Base-by-base conservation (phyloP, 352 stramenopile genomes). In the Phytopythium litorale region DNA sequence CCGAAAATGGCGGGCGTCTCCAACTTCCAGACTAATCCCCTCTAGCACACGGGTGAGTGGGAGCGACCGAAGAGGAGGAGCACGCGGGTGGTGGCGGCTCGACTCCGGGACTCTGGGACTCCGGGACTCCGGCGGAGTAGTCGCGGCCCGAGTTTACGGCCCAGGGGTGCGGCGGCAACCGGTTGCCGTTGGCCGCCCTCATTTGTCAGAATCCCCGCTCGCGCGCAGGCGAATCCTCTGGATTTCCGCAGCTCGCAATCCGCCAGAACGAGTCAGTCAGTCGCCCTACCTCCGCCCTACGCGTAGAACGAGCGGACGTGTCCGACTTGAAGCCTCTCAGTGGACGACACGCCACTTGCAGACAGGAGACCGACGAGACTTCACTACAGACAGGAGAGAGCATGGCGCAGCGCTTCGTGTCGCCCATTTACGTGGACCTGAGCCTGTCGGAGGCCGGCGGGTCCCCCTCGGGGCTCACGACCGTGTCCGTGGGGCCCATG, bases 341-440 rank as follows among this genome's bases (percentile, higher is more conserved):
- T 15, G 12, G 35, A 40, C 9, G 12, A 40, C 35, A 40, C 33
- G 3, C 11, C 33, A 38, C 33, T 28, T 38, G 5, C 33, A n/a
- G n/a, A n/a, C n/a, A n/a, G n/a, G n/a, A n/a, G 28, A 38, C 11
- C 33, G 33, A 38, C 7, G 11, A 38, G 3, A 38, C 33, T 8
- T 7, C 5, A 37, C 33, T 38, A 4, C 35, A 5, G 28, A 32
- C 28, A 32, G 28, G 28, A 32, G 28, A 16, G 4, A 21, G 1
- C 13, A 52, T 52, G 32, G 60, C 67, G 35, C 72, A 76, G 33
- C 72, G 72, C 33, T 79, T 65, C 58, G 71, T 79, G 48, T 58
- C 68, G 7, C 72, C 72, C 52, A 74, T 79, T 37, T 75, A 71
- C 62, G 66, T 79, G 66, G 66, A 79, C 61, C 58, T 79, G 50